Base-by-base conservation (phyloP, 345 rosid species). In the Euclidium syriacum region DNA sequence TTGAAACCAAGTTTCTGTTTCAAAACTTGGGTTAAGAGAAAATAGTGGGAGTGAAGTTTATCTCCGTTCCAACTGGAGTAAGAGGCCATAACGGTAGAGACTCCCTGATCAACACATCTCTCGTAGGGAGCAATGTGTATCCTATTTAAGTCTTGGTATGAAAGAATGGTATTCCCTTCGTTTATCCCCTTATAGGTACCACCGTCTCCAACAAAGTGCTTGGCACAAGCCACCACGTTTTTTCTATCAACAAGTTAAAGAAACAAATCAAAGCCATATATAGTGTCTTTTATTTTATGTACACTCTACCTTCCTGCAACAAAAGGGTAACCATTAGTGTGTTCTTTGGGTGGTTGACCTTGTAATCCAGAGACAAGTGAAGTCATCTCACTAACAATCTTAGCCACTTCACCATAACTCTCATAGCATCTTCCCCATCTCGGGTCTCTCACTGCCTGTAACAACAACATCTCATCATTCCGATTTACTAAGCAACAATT, bases 371-470 rank as follows among this genome's bases (percentile, higher is more conserved):
- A 70, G 33, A 92, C 12, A 55, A 92, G 72, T 14, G 82, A 75
- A 4, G 88, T 85, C 85, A 92, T 73, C 33, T 70, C 79, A 65
- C 77, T 73, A 40, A 85, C 83, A 50, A 83, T 20, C 34, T 65
- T 30, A 7, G 79, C 75, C 61, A 84, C 83, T 77, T 89, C 95
- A 29, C 95, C 80, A 67, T 82, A 92, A 75, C 96, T 78, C 72
- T 92, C 96, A 5, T 83, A 92, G 53, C 88, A 87, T 17, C 96
- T 29, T 17, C 98, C 95, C 98, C 96, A 92, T 71, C 98, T 81
- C 1, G 94, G 95, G 75, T 92, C 95, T 76, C 88, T 59, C 61
- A 51, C 22, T 1, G 32, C 48, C 71, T 66, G 20, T 33, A n/a
- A n/a, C n/a, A n/a, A n/a, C n/a, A n/a, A n/a, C n/a, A n/a, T n/a